Evolutionary conservation across 2,329 filamentous ascomycete genomes (phyloP), one percentile per base, ranked within the genome.

Genomic region (Fusarium liriodendri): DNA sequence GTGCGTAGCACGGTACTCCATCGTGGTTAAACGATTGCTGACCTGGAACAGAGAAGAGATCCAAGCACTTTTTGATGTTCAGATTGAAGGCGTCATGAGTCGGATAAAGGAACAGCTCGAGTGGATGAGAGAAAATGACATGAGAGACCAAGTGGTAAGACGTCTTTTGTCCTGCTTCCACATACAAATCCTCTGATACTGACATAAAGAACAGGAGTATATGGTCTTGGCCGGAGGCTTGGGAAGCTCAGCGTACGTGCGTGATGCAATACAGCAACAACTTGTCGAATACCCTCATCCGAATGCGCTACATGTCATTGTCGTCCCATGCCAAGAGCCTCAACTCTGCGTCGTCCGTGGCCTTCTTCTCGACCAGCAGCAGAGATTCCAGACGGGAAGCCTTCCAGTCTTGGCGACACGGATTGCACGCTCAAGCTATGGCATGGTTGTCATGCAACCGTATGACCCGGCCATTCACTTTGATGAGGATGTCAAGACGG

Each of bases 341-440:
- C 87, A 89, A 64, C 85, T 90, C 0, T 87, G 88, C 6, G 87
- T 89, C 2, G 87, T 87, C 47, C 87, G 87, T 69, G 88, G 88
- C 0, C 79, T 89, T 3, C 84, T 89, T 2, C 80, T 85, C 4
- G 87, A 90, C 58, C 83, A 87, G 13, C 80, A 88, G n/a, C 85
- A 88, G 47, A 86, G 83, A 57, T 80, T 87, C 40, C 80, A 84
- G 6, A 81, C 83, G 1, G 82, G 82, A 2, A 78, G 80, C 3
- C 79, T 77, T 7, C 78, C 86, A 0, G 85, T 89, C 1, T 80
- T 89, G 10, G 80, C 83, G 10, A 82, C 79, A 33, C 79, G 85
- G 5, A 79, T 71, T 5, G 66, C 69, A 4, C 63, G 66, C 18
- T 64, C 70, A 20, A 72, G 70, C 47, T 72, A 72, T 25, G 70